These are phyloP conservation scores for Fragaria iinumae DNA, from an alignment of 306 rosid species.

Conservation along the genomic window DNA sequence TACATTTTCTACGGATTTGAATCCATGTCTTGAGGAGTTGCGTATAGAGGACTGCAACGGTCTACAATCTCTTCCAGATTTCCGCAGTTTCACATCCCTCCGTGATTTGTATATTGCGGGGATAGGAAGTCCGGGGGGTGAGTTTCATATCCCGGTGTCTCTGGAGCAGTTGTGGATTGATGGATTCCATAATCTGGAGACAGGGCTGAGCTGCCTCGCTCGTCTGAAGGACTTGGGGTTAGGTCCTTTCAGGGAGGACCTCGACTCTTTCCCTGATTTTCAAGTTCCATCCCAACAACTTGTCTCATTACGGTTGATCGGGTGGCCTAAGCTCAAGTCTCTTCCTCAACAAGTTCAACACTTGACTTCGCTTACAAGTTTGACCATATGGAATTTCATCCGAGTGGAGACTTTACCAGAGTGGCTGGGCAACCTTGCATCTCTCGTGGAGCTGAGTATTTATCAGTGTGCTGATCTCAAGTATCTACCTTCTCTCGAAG, in stretches of 20 bases:
- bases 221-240: no score
- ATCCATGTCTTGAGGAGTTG: no score
- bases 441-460: not conserved
- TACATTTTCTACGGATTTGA: no score
- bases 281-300: not conserved
- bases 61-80: no score
- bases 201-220: no score
- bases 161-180: no score
- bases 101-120: not conserved
- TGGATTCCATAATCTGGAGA: no score
- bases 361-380: not conserved
- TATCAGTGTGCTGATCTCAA: accelerated
- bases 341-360: not conserved
- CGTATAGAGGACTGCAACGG: no score
- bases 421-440: not conserved
- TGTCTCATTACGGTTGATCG: accelerated
- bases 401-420: not conserved
- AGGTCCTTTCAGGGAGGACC: not conserved
- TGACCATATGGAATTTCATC: no score
- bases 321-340: not conserved
- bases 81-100: no score
- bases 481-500: not conserved
- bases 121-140: no score
- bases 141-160: no score
- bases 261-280: conserved; percentile 4